These are phyloP conservation scores for Haberlea rhodopensis DNA, from an alignment of 257 asterid species.

Conservation along the genomic window DNA sequence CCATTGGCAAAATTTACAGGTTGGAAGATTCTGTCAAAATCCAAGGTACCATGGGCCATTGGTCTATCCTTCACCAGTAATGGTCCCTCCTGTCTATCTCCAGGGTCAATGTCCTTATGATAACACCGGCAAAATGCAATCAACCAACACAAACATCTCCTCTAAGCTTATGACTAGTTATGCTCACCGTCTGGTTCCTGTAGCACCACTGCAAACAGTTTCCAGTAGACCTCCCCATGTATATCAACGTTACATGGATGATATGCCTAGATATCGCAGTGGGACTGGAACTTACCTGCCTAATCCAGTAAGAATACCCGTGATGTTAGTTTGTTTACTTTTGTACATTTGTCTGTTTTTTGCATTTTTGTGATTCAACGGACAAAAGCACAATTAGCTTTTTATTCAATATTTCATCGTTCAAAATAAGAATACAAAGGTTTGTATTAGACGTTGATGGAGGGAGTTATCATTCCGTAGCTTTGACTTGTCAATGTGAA, in stretches of 20 bases:
- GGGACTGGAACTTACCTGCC: constrained; percentile 99
- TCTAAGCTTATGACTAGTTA: constrained; percentile 69
- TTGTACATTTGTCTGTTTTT: constrained; percentile 10
- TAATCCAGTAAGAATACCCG: constrained; percentile 73
- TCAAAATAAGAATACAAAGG: too few relatives aligned
- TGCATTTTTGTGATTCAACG: too few relatives aligned
- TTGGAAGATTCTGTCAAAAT: constrained; percentile 89
- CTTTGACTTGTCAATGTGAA: background rate
- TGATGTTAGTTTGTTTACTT: constrained; percentile 13
- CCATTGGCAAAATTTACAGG: constrained; percentile 87
- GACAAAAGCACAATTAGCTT: too few relatives aligned
- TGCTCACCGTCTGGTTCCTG: constrained; percentile 66
- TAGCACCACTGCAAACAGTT: constrained; percentile 65
- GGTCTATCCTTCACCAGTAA: constrained; percentile 62
- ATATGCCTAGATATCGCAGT: constrained; percentile 75
- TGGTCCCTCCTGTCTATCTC: constrained; percentile 80
- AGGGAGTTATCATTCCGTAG: too few relatives aligned
- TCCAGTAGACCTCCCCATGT: constrained; percentile 59
- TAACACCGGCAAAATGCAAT: constrained; percentile 68
- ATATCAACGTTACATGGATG: constrained; percentile 68
- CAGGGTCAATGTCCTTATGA: constrained; percentile 81
- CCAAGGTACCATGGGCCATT: constrained; percentile 53
- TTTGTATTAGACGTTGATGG: too few relatives aligned
- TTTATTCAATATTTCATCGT: too few relatives aligned
- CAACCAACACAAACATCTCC: constrained; percentile 56